phyloP scores from a whole-genome alignment of 768 basidiomycete species.

The Pleurotus djamor region DNA sequence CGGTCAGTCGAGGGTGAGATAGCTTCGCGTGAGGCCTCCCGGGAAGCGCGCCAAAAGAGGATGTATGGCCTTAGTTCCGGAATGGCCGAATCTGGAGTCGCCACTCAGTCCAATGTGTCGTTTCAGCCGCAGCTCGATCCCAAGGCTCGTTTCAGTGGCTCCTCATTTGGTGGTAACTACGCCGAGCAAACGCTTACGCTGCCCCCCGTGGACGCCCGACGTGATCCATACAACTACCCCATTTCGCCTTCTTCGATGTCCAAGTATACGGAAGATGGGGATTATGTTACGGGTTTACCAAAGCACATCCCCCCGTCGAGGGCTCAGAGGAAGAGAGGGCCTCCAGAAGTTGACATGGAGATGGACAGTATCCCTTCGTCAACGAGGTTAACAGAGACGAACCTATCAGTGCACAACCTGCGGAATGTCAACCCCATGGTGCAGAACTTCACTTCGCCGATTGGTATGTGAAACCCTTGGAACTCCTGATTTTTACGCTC shows the following conservation, averaged over 20 bases:
- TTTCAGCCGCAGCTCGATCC: neutral
- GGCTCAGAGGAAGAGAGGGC: slow-evolving; percentile 38
- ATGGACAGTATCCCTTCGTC: slow-evolving; percentile 24
- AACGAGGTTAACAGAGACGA: slow-evolving; percentile 33
- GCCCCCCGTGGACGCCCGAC: neutral
- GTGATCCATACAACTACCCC: neutral
- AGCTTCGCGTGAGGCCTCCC: slow-evolving; percentile 43
- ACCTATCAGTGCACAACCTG: slow-evolving; percentile 40
- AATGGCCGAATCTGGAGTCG: slow-evolving; percentile 16
- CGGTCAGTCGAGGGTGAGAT: slow-evolving; percentile 72
- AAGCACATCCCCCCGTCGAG: slow-evolving; percentile 23
- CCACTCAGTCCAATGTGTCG: slow-evolving; percentile 9
- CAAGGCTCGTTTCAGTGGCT: neutral
- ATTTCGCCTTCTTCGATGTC: slow-evolving; percentile 16
- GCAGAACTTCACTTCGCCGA: slow-evolving; percentile 67
- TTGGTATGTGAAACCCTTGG: slow-evolving; percentile 40
- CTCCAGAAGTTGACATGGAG: slow-evolving; percentile 26
- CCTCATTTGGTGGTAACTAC: slow-evolving; percentile 4
- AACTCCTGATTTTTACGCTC: too few relatives aligned
- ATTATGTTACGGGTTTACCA: slow-evolving; percentile 13
- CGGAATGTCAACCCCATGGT: slow-evolving; percentile 49
- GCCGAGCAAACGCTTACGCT: slow-evolving; percentile 4
- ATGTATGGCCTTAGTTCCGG: slow-evolving; percentile 20
- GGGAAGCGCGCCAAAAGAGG: slow-evolving; percentile 33
- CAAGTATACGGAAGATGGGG: slow-evolving; percentile 28